Percentiles rank a stretch among this genome's conserved stretches.
Conservation (phyloP, 768 basidiomycete genomes). For the Suillus decipiens region DNA sequence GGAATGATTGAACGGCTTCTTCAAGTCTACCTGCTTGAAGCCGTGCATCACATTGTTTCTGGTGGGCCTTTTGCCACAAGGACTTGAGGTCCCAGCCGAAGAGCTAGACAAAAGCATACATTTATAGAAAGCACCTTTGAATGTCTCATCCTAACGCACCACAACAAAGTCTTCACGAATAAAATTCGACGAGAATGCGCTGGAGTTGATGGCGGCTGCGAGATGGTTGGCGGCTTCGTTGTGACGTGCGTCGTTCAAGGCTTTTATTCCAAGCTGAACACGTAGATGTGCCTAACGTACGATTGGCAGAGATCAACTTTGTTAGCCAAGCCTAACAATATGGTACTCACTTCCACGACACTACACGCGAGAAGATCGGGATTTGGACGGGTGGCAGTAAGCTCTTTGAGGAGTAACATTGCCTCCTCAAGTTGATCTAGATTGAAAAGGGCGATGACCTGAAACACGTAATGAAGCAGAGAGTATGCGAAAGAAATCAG, state of each 20-base stretch:
- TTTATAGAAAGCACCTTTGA: not conserved
- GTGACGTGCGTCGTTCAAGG: not conserved
- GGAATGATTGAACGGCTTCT: not conserved
- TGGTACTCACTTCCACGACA: not conserved
- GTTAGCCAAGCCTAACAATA: not conserved
- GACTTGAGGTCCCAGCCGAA: not conserved
- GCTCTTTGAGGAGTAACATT: not conserved
- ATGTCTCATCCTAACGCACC: not conserved
- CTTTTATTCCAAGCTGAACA: not conserved
- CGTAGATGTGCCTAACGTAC: not conserved
- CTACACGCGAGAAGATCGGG: not conserved
- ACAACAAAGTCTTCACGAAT: not conserved
- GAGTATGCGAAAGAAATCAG: not conserved
- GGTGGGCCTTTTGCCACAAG: not conserved
- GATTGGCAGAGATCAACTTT: not conserved
- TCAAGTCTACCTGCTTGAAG: not conserved
- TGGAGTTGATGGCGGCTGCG: not conserved
- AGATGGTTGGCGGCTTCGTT: not conserved
- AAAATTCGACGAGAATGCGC: not conserved
- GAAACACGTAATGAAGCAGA: not conserved
- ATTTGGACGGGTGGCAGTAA: not conserved
- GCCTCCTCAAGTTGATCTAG: not conserved
- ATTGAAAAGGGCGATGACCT: not conserved
- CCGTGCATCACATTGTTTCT: not conserved
- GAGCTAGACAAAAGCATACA: not conserved